phyloP scores from a whole-genome alignment of 78 protist genomes.

The Speleostelium caveatum region DNA sequence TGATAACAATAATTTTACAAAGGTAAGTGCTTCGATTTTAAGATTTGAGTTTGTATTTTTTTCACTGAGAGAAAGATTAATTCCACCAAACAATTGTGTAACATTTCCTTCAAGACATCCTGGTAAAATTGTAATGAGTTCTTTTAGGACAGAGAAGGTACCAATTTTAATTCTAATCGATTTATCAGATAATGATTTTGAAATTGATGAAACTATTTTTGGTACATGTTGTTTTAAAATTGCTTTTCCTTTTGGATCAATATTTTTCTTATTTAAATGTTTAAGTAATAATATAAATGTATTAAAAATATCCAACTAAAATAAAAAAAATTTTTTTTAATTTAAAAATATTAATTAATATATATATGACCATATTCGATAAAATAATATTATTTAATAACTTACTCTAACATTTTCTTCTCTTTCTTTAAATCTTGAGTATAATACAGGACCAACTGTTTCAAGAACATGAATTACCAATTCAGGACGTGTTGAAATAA shows the following conservation, averaged over 20 bases:
- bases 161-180: conserved; percentile 83
- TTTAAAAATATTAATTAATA: too few species aligned
- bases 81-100: conserved; percentile 42
- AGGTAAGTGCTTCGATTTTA: conserved; percentile 81
- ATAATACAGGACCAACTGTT: conserved; percentile 85
- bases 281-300: conserved; percentile 62
- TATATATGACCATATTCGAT: too few species aligned
- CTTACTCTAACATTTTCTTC: conserved; percentile 94
- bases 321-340: not conserved
- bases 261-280: conserved; percentile 27
- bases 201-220: conserved; percentile 24
- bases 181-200: conserved; percentile 59
- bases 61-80: conserved; percentile 54
- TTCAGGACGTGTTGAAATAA: conserved; percentile 88
- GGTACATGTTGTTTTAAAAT: conserved; percentile 75
- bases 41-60: conserved; percentile 71
- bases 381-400: too few species aligned
- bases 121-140: conserved; percentile 59
- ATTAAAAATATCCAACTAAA: conserved; percentile 50
- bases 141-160: conserved; percentile 70
- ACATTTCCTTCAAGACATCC: conserved; percentile 62
- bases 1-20: conserved; percentile 60
- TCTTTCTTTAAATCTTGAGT: conserved; percentile 88
- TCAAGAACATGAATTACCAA: conserved; percentile 26
- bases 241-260: conserved; percentile 85